phyloP scores from a whole-genome alignment of 73 alveolate species.

The Paramecium primaurelia region DNA sequence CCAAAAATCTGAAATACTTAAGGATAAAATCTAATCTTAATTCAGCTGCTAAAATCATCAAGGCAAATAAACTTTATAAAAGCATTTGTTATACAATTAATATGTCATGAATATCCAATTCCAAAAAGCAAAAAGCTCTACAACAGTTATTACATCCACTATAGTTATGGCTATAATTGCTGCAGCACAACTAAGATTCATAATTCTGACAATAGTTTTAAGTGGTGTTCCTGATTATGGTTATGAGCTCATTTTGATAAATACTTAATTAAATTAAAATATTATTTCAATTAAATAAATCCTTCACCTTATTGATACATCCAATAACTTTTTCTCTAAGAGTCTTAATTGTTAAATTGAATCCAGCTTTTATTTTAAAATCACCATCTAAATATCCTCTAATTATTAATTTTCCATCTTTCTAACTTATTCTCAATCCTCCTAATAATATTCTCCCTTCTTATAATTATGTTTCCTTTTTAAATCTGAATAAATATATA shows the following conservation, averaged over 20 bases:
- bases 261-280: not conserved
- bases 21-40: not conserved
- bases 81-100: not conserved
- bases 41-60: constrained; percentile 33
- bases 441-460: not conserved
- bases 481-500: not conserved
- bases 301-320: not conserved
- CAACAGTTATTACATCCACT: not conserved
- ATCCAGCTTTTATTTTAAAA: not conserved
- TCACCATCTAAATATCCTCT: not conserved
- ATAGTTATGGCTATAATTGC: not conserved
- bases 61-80: not conserved
- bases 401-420: not conserved
- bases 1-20: constrained; percentile 18
- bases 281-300: not conserved
- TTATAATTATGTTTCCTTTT: not conserved
- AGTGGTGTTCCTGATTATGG: not conserved
- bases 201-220: not conserved
- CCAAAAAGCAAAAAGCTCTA: not conserved
- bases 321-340: not conserved
- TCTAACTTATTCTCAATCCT: not conserved
- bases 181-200: not conserved
- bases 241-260: not conserved
- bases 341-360: not conserved
- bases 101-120: not conserved